These are phyloP conservation scores for Ogataea minuta DNA, from an alignment of 805 yeast genomes.

Conservation along the genomic window DNA sequence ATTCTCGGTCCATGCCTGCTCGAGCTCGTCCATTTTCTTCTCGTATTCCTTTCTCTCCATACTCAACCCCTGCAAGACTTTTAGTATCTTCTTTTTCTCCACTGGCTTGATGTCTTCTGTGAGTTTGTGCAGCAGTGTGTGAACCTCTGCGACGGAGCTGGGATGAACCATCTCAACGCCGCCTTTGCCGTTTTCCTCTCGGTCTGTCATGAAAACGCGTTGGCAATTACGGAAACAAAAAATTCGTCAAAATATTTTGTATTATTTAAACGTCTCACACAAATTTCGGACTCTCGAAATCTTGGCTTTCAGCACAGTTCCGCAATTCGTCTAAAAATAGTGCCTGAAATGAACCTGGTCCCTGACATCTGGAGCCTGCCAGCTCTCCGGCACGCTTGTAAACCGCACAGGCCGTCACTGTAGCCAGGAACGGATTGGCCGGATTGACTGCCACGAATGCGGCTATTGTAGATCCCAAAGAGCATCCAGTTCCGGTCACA, in stretches of 20 bases:
- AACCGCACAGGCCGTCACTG: conserved; percentile 50
- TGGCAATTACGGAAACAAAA: conserved; percentile 5
- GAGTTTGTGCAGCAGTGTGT: conserved; percentile 29
- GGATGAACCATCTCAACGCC: conserved; percentile 19
- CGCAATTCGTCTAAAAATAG: conserved; percentile 45
- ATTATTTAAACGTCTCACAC: neutral
- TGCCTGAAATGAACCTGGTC: conserved; percentile 56
- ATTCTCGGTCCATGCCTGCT: conserved; percentile 26
- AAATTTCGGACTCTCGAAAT: conserved; percentile 2
- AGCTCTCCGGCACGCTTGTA: conserved; percentile 62
- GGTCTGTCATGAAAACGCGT: conserved; percentile 10
- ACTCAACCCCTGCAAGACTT: conserved; percentile 39
- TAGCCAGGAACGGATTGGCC: conserved; percentile 42
- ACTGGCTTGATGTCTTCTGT: conserved; percentile 20
- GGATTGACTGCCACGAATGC: conserved; percentile 50
- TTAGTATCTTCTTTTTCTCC: conserved; percentile 47
- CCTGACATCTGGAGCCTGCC: conserved; percentile 44
- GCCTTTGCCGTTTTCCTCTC: conserved; percentile 5
- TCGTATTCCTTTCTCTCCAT: conserved; percentile 38
- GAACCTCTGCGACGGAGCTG: conserved; percentile 24
- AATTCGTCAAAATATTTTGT: conserved; percentile 2
- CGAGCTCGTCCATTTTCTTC: conserved; percentile 30
- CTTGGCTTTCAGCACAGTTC: neutral
- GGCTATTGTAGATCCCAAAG: conserved; percentile 71
- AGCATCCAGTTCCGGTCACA: conserved; percentile 83